Percentiles rank a stretch among this genome's conserved stretches.
Conservation (phyloP, 768 basidiomycete genomes). For the Pulveroboletus ravenelii region DNA sequence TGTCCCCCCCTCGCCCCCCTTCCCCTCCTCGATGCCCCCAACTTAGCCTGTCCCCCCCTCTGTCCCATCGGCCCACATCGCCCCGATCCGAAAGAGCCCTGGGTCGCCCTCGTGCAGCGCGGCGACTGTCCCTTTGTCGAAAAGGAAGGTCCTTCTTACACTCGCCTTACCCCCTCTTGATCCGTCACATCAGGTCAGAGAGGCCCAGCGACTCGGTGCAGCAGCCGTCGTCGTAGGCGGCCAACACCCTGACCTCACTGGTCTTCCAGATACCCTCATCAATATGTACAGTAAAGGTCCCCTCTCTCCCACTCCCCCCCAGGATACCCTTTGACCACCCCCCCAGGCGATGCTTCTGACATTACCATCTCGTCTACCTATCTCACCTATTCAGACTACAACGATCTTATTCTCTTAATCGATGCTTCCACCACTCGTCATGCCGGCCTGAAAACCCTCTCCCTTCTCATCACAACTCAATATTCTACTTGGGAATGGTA, state of each 20-base stretch:
- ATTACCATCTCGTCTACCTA: conserved; percentile 83
- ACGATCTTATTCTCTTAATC: conserved; percentile 64
- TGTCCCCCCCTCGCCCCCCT: conserved; percentile 33
- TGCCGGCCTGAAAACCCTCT: conserved; percentile 69
- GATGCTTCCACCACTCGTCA: conserved; percentile 73
- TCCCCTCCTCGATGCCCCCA: conserved; percentile 18
- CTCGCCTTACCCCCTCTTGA: conserved; percentile 6
- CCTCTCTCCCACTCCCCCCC: conserved; percentile 36
- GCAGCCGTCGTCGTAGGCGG: conserved; percentile 92
- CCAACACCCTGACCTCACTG: conserved; percentile 57
- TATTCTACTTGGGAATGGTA: conserved; percentile 92
- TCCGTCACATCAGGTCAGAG: conserved; percentile 36
- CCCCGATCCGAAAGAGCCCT: conserved; percentile 63
- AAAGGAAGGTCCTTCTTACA: conserved; percentile 53
- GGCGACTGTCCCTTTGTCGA: conserved; percentile 88
- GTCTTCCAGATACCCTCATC: conserved; percentile 69
- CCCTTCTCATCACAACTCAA: conserved; percentile 71
- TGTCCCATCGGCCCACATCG: conserved; percentile 51
- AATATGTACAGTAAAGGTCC: conserved; percentile 92
- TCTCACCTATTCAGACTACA: conserved; percentile 81
- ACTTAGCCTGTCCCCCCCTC: conserved; percentile 65
- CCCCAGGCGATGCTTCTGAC: conserved; percentile 76
- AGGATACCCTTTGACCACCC: conserved; percentile 2
- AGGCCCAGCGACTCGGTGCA: conserved; percentile 70
- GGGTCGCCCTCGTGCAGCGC: conserved; percentile 89